Base-by-base conservation (phyloP, 768 basidiomycete genomes). In the Mycena sanguinolenta region DNA sequence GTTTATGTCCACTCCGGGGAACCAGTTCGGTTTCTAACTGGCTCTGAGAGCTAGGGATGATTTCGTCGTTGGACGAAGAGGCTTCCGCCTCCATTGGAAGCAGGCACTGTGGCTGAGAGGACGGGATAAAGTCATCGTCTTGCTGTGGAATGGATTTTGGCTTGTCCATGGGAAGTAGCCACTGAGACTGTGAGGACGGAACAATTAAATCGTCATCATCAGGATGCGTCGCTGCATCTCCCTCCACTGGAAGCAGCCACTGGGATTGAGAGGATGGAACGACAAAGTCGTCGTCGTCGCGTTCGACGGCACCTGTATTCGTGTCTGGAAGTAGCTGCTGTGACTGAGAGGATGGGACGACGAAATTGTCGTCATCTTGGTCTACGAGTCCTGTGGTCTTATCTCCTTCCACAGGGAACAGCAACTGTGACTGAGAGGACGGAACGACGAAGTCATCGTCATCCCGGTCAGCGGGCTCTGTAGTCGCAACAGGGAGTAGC, bases 11-110 rank as follows among this genome's bases (percentile, higher is more conserved):
- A 25, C 19, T 58, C 14, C 54, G 55, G 4, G 65, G 65, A 2
- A 49, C 72, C 28, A 84, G 71, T 59, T 85, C 83, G n/a, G 70
- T 69, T 68, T 87, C 86, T 58, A 69, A 70, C 54, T 85, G 83
- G 65, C 80, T 84, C 68, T 87, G 86, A 36, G 85, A 87, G 65
- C 84, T 87, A 19, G 82, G 84, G n/a, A 87, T 77, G 12, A 78
- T 59, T 58, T 83, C 82, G 17, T 76, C 75, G 32, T 71, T 64
- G 32, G 38, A 13, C 14, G 8, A 42, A 8, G 27, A 19, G 23
- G 44, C 4, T 23, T 59, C 32, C 58, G 59, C 42, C 54, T 70
- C 62, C 63, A 72, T 77, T 32, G 78, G 77, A 60, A 71, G 69
- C 62, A 82, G 82, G 63, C 77, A 81, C 73, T 84, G 84, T 32